A percentile compares a stretch with the other conserved stretches of the same genome.
phyloP scores from a whole-genome alignment of 192 early-diverging fungal species.

The Coemansia sp. region DNA sequence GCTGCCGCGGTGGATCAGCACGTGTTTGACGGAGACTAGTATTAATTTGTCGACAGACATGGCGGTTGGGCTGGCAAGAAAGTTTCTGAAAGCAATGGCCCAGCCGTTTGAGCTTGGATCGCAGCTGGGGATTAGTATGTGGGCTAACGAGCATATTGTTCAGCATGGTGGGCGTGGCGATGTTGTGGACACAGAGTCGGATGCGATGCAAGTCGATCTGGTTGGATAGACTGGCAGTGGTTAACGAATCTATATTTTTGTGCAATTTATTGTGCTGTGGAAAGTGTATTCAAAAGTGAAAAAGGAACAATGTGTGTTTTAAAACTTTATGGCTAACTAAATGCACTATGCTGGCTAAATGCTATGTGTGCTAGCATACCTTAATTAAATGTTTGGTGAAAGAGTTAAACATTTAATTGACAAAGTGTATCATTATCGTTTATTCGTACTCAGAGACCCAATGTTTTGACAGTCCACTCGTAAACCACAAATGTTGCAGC shows the following conservation, averaged over 20 bases:
- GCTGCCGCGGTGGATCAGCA: constrained; percentile 95
- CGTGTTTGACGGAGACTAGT: constrained; percentile 83
- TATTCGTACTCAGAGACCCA: constrained; percentile 7
- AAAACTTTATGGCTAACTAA: too few species aligned
- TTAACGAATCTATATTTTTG: too few species aligned
- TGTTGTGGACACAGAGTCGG: neutral
- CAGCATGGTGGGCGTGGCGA: constrained; percentile 36
- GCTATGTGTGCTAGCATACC: too few species aligned
- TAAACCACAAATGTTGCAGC: constrained; percentile 82
- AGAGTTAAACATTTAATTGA: too few species aligned
- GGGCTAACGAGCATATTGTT: constrained; percentile 72
- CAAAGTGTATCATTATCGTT: too few species aligned
- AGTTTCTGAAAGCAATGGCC: constrained; percentile 93
- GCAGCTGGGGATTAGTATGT: constrained; percentile 87
- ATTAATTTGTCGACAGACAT: constrained; percentile 96
- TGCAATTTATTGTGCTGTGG: too few species aligned
- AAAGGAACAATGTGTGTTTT: too few species aligned
- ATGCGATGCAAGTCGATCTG: constrained; percentile 21
- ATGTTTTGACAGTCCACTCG: constrained; percentile 58
- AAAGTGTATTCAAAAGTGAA: too few species aligned
- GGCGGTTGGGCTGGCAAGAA: constrained; percentile 86
- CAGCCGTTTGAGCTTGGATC: constrained; percentile 81
- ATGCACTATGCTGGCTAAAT: too few species aligned
- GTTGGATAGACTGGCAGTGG: too few species aligned
- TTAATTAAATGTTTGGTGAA: too few species aligned